Percentiles rank a stretch among this genome's conserved stretches.
phyloP scores from a whole-genome alignment of 164 flowering plant genomes.

The Umbellularia californica region DNA sequence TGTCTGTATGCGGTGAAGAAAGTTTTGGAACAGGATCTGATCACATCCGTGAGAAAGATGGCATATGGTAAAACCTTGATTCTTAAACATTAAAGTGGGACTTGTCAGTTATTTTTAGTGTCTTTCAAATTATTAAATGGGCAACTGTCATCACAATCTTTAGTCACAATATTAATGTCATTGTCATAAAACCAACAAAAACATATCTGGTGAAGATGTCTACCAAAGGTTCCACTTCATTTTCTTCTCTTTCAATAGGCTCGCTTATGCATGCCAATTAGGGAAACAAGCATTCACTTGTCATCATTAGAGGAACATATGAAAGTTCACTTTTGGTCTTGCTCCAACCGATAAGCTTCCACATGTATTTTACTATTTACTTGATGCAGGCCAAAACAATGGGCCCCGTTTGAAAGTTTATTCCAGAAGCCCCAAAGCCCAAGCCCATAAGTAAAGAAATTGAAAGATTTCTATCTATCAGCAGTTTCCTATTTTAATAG shows the following conservation, averaged over 20 bases:
- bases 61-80: constrained; percentile 65
- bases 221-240: not conserved
- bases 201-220: too few relatives aligned
- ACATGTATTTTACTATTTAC: not conserved
- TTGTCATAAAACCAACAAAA: too few relatives aligned
- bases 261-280: not conserved
- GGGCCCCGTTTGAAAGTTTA: too few relatives aligned
- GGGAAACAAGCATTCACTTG: not conserved
- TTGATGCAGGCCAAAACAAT: too few relatives aligned
- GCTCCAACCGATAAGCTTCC: too few relatives aligned
- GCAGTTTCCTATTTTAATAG: too few relatives aligned
- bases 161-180: too few relatives aligned
- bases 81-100: not conserved
- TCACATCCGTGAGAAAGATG: constrained; percentile 99
- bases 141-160: not conserved
- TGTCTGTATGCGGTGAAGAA: constrained; percentile 99
- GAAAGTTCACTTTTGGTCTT: not conserved
- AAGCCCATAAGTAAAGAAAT: too few relatives aligned
- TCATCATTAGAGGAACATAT: not conserved
- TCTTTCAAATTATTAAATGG: not conserved
- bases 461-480: too few relatives aligned
- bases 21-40: constrained; percentile 99
- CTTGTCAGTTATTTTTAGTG: not conserved
- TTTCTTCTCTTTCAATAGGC: not conserved
- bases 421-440: too few relatives aligned